Evolutionary conservation across 2,329 filamentous ascomycete species (phyloP).

Genomic region (Metarhizium sp.): DNA sequence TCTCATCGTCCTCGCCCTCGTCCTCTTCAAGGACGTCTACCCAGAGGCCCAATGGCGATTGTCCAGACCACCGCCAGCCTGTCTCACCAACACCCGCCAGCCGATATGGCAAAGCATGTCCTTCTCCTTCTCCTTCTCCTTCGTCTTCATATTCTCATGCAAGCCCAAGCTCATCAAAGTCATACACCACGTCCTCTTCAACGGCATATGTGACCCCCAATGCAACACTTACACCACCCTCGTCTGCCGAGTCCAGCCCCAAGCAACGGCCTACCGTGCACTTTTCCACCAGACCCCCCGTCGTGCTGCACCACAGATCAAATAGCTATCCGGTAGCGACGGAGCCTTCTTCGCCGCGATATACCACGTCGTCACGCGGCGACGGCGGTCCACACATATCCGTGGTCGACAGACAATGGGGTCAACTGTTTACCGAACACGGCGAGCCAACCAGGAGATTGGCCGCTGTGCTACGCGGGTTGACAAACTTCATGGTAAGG

Average conservation of each 20-base stretch:
- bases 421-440: slow-evolving; percentile 58
- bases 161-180: neutral
- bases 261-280: slow-evolving; percentile 18
- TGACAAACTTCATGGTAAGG: slow-evolving; percentile 65
- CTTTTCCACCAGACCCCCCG: slow-evolving; percentile 19
- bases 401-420: slow-evolving; percentile 66
- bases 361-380: slow-evolving; percentile 2
- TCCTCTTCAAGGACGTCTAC: neutral
- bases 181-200: neutral
- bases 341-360: neutral
- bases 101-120: no score
- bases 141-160: neutral
- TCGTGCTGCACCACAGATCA: slow-evolving; percentile 15
- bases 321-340: neutral
- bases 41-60: neutral
- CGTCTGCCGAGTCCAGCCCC: slow-evolving; percentile 6
- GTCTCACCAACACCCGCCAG: no score
- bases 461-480: slow-evolving; percentile 60
- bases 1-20: neutral
- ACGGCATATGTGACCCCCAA: neutral
- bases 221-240: neutral
- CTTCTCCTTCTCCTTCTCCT: neutral
- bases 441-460: slow-evolving; percentile 60
- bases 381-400: slow-evolving; percentile 9
- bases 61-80: no score